Percentiles rank a stretch among this genome's conserved stretches.
Conservation (phyloP, 768 basidiomycete genomes). For the Sistotremastrum niveocremeum region DNA sequence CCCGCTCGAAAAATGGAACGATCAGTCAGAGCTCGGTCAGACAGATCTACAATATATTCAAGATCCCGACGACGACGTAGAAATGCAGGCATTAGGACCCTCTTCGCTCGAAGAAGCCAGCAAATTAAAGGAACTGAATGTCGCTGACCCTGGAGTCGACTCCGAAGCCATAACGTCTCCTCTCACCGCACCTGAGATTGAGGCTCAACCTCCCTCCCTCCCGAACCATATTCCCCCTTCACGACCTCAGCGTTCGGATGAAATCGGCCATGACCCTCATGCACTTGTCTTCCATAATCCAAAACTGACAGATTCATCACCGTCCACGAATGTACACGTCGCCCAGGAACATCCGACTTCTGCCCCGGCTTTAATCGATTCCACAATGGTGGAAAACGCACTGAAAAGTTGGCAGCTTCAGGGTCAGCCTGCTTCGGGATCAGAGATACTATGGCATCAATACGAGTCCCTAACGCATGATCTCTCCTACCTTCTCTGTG, state of each 20-base stretch:
- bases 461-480: conserved; percentile 88
- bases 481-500: conserved; percentile 83
- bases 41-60: conserved; percentile 58
- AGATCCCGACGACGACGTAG: conserved; percentile 51
- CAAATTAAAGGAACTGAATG: conserved; percentile 66
- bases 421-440: conserved; percentile 39
- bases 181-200: no score
- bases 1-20: conserved; percentile 11
- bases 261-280: no score
- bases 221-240: no score
- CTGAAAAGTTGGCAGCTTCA: conserved; percentile 48
- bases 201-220: no score
- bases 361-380: no score
- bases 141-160: conserved; percentile 46
- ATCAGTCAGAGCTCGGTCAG: conserved; percentile 6
- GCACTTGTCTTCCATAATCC: no score
- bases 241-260: no score
- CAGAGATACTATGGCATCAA: conserved; percentile 77
- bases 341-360: no score
- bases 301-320: no score
- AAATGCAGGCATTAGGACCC: conserved; percentile 83
- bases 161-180: background rate
- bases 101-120: conserved; percentile 75
- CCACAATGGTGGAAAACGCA: conserved; percentile 24
- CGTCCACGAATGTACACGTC: no score